A percentile compares a stretch with the other conserved stretches of the same genome.
These are phyloP conservation scores for Fusarium mexicanum DNA, from an alignment of 2,329 filamentous ascomycete species.

Conservation along the genomic window DNA sequence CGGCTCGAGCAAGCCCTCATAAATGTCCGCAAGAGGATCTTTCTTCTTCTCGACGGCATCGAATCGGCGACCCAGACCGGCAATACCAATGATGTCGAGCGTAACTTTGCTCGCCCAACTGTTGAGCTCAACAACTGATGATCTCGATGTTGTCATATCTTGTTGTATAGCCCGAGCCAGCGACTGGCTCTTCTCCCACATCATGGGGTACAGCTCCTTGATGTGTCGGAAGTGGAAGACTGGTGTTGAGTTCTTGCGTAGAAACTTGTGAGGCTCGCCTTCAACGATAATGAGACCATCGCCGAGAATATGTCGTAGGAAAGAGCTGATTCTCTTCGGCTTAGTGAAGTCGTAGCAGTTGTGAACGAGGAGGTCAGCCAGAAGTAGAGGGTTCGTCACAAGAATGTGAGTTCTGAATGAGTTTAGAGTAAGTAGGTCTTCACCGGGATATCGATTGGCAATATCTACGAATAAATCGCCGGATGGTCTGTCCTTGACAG, in stretches of 20 bases:
- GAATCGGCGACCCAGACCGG: slow-evolving; percentile 66
- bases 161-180: slow-evolving; percentile 54
- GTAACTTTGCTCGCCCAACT: slow-evolving; percentile 64
- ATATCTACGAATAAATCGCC: slow-evolving; percentile 42
- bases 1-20: slow-evolving; percentile 57
- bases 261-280: slow-evolving; percentile 75
- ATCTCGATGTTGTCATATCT: slow-evolving; percentile 41
- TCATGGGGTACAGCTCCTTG: slow-evolving; percentile 74
- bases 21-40: slow-evolving; percentile 57
- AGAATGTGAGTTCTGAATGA: slow-evolving; percentile 27
- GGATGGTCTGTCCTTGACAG: slow-evolving; percentile 33
- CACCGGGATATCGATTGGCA: slow-evolving; percentile 35
- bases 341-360: slow-evolving; percentile 65
- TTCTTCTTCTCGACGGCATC: slow-evolving; percentile 51
- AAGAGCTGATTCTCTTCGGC: slow-evolving; percentile 55
- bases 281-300: slow-evolving; percentile 71
- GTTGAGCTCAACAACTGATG: slow-evolving; percentile 49
- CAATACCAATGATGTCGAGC: slow-evolving; percentile 68
- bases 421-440: slow-evolving; percentile 39
- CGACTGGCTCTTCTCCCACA: slow-evolving; percentile 66
- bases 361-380: slow-evolving; percentile 43
- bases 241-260: slow-evolving; percentile 73
- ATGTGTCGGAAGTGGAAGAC: slow-evolving; percentile 75
- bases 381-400: slow-evolving; percentile 36
- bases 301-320: slow-evolving; percentile 64